Percentiles rank a stretch among this genome's conserved stretches.
phyloP scores from a whole-genome alignment of 2,329 filamentous ascomycete genomes.

The Trichophaea hybrida region DNA sequence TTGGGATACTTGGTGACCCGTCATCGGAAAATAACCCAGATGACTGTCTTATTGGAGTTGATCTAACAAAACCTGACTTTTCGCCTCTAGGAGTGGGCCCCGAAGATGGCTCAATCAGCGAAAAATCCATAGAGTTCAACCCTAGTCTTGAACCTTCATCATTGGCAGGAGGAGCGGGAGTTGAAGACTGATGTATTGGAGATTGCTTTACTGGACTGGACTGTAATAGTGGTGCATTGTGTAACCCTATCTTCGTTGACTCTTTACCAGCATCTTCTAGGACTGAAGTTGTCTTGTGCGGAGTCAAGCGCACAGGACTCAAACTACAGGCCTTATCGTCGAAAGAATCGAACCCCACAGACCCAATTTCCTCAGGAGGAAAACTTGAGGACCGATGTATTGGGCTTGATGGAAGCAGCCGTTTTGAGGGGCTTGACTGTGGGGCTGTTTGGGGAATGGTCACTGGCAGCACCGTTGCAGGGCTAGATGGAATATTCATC shows the following conservation, averaged over 20 bases:
- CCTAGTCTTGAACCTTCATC: not conserved
- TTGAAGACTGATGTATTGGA: not conserved
- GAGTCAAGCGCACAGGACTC: not conserved
- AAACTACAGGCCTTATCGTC: not conserved
- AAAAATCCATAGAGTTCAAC: not conserved
- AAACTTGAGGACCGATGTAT: not conserved
- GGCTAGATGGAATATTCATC: not conserved
- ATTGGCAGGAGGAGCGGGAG: not conserved
- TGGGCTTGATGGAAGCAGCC: too few species aligned
- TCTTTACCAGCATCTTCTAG: not conserved
- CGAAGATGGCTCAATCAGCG: not conserved
- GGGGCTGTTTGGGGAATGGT: not conserved
- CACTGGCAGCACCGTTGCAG: not conserved
- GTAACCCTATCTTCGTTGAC: not conserved
- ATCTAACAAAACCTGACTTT: not conserved
- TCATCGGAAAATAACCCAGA: not conserved
- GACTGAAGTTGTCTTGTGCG: not conserved
- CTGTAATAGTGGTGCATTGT: not conserved
- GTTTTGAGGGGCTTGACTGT: not conserved
- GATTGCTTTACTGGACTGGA: not conserved
- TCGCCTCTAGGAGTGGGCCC: not conserved
- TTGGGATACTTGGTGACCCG: not conserved
- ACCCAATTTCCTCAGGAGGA: not conserved
- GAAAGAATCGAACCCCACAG: not conserved
- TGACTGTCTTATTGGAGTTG: not conserved